Evolutionary conservation across 768 basidiomycete species (phyloP).

Genomic region (Aureoboletus auriporus): DNA sequence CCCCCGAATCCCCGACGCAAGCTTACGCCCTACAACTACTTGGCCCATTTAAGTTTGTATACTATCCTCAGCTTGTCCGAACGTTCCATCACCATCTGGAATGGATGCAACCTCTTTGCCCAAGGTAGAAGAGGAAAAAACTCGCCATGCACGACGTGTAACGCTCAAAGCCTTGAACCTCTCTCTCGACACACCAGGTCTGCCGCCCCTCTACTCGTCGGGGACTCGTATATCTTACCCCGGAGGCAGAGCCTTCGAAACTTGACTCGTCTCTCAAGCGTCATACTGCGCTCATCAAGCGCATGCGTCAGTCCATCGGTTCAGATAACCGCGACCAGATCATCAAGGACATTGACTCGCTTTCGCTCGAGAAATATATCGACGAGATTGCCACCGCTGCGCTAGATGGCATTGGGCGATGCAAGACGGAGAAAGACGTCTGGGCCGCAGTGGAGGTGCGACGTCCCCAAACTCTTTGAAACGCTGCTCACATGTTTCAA

Average conservation of each 20-base stretch:
- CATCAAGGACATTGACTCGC: slow-evolving; percentile 85
- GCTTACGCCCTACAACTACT: neutral
- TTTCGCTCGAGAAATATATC: slow-evolving; percentile 92
- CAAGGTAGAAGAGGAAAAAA: slow-evolving; percentile 48
- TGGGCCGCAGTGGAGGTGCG: slow-evolving; percentile 90
- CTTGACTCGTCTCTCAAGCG: slow-evolving; percentile 94
- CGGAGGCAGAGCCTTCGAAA: slow-evolving; percentile 56
- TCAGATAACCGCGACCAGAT: slow-evolving; percentile 80
- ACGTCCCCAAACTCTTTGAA: slow-evolving; percentile 5
- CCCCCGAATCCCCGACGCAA: slow-evolving; percentile 5
- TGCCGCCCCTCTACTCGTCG: slow-evolving; percentile 9
- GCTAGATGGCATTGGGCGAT: slow-evolving; percentile 79
- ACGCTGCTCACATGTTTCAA: slow-evolving; percentile 29
- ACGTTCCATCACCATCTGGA: neutral
- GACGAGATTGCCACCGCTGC: slow-evolving; percentile 90
- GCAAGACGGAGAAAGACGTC: slow-evolving; percentile 90
- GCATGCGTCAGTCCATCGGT: slow-evolving; percentile 83
- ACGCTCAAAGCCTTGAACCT: slow-evolving; percentile 57
- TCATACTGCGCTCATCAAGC: slow-evolving; percentile 93
- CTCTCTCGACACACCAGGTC: slow-evolving; percentile 46
- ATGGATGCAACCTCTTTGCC: slow-evolving; percentile 24
- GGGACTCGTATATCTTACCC: slow-evolving; percentile 8
- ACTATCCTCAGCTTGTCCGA: neutral
- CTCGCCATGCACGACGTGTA: slow-evolving; percentile 52
- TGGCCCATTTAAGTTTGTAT: slow-evolving; percentile 1